phyloP scores from a whole-genome alignment of 2,329 filamentous ascomycete genomes.

The Fusarium virguliforme region DNA sequence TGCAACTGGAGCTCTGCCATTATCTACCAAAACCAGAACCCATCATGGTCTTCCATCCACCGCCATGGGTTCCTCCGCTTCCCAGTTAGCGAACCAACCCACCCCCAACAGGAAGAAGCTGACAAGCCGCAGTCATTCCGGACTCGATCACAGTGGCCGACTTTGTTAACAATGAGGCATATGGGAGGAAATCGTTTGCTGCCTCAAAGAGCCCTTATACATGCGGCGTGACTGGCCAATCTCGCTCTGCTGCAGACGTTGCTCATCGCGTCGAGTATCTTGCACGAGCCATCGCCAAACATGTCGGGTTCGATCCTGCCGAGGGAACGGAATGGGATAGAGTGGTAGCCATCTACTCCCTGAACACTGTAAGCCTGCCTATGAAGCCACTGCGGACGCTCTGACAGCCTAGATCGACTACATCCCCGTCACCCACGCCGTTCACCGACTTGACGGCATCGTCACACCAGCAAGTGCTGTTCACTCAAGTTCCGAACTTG shows the following conservation, averaged over 20 bases:
- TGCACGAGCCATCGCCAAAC: constrained; percentile 75
- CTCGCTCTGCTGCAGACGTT: constrained; percentile 75
- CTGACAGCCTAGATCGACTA: constrained; percentile 75
- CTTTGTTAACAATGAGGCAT: constrained; percentile 77
- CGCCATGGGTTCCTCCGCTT: constrained; percentile 31
- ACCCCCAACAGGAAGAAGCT: background rate
- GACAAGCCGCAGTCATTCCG: constrained; percentile 22
- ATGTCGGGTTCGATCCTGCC: constrained; percentile 79
- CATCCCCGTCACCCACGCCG: constrained; percentile 80
- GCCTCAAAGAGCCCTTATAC: constrained; percentile 80
- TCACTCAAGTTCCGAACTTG: constrained; percentile 78
- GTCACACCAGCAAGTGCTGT: constrained; percentile 82
- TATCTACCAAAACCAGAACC: background rate
- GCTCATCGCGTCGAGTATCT: constrained; percentile 77
- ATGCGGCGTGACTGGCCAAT: constrained; percentile 80
- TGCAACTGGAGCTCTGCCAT: background rate
- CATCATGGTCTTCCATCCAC: constrained; percentile 33
- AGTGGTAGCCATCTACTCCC: constrained; percentile 80
- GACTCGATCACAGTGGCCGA: constrained; percentile 72
- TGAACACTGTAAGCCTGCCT: constrained; percentile 77
- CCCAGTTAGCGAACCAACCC: constrained; percentile 8
- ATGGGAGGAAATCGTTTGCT: constrained; percentile 68
- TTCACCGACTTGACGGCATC: constrained; percentile 81
- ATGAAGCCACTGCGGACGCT: fast-evolving
- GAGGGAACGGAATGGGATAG: constrained; percentile 85